phyloP scores from a whole-genome alignment of 2,329 filamentous ascomycete genomes.

The Arthrobotrys megalospora region DNA sequence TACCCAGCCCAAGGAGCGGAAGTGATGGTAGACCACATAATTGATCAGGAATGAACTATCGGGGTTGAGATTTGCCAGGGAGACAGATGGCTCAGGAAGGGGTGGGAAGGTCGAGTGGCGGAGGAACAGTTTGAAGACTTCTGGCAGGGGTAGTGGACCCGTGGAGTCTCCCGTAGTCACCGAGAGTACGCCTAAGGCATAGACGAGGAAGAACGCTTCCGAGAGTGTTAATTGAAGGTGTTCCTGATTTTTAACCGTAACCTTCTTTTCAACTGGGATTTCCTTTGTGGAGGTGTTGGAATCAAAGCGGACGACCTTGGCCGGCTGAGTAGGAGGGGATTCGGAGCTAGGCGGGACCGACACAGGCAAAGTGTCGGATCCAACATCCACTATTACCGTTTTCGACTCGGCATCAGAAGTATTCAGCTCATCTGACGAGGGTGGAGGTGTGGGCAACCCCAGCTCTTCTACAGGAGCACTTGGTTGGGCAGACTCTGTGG shows the following conservation, averaged over 20 bases:
- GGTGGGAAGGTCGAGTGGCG: slow-evolving; percentile 79
- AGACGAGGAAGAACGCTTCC: slow-evolving; percentile 91
- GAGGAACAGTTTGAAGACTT: slow-evolving; percentile 78
- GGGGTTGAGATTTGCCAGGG: slow-evolving; percentile 71
- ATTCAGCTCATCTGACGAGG: slow-evolving; percentile 43
- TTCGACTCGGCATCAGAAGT: slow-evolving; percentile 19
- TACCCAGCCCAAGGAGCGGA: slow-evolving; percentile 94
- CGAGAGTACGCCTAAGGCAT: slow-evolving; percentile 81
- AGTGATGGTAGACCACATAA: slow-evolving; percentile 95
- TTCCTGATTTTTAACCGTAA: slow-evolving; percentile 75
- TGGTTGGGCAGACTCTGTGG: neutral
- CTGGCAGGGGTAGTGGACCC: slow-evolving; percentile 70
- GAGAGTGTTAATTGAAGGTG: slow-evolving; percentile 92
- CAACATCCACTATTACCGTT: neutral
- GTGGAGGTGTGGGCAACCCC: slow-evolving; percentile 51
- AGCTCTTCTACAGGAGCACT: neutral
- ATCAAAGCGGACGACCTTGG: slow-evolving; percentile 45
- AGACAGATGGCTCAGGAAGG: slow-evolving; percentile 65
- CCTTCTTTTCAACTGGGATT: slow-evolving; percentile 26
- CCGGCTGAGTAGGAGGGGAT: neutral
- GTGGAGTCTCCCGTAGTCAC: slow-evolving; percentile 68
- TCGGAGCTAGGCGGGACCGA: neutral
- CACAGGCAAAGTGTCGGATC: neutral
- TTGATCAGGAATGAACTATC: slow-evolving; percentile 89
- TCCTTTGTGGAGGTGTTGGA: slow-evolving; percentile 28